A percentile compares a stretch with the other conserved stretches of the same genome.
Conservation (phyloP, 1,284 basidiomycete genomes). For the Microbotryum silenes-acaulis region DNA sequence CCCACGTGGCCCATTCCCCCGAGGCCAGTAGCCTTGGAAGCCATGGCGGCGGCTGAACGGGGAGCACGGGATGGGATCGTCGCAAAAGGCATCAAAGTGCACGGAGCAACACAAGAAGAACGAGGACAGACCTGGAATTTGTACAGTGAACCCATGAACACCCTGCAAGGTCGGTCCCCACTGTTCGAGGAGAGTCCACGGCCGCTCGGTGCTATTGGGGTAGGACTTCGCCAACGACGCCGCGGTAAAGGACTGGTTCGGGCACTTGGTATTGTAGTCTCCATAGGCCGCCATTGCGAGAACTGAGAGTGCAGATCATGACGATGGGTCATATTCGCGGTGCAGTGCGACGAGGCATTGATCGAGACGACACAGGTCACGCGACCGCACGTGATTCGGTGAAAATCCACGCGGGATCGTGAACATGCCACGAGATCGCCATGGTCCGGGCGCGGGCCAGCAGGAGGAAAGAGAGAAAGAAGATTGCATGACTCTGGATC, state of each 20-base stretch:
- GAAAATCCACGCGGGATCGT: background rate
- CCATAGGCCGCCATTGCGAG: constrained; percentile 32
- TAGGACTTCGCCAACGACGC: constrained; percentile 13
- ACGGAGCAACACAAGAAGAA: background rate
- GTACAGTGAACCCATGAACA: constrained; percentile 23
- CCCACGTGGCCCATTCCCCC: background rate
- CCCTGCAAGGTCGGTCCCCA: constrained; percentile 33
- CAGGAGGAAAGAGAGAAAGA: too few species aligned
- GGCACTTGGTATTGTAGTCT: constrained; percentile 27
- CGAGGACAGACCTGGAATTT: constrained; percentile 26
- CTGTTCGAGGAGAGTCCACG: constrained; percentile 28
- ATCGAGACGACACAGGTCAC: background rate
- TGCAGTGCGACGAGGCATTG: too few species aligned
- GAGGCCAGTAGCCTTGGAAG: background rate
- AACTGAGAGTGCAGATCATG: background rate
- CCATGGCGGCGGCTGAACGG: background rate
- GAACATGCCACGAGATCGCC: too few species aligned
- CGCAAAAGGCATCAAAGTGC: background rate
- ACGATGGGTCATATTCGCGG: too few species aligned
- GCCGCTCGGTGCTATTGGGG: constrained; percentile 25
- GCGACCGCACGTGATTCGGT: background rate
- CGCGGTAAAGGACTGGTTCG: constrained; percentile 26
- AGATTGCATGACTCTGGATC: too few species aligned
- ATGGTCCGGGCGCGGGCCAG: too few species aligned
- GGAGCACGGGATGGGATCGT: too few species aligned